Evolutionary conservation across 371 early-diverging fungal genomes (phyloP).

Genomic region (Mucor ambiguus): DNA sequence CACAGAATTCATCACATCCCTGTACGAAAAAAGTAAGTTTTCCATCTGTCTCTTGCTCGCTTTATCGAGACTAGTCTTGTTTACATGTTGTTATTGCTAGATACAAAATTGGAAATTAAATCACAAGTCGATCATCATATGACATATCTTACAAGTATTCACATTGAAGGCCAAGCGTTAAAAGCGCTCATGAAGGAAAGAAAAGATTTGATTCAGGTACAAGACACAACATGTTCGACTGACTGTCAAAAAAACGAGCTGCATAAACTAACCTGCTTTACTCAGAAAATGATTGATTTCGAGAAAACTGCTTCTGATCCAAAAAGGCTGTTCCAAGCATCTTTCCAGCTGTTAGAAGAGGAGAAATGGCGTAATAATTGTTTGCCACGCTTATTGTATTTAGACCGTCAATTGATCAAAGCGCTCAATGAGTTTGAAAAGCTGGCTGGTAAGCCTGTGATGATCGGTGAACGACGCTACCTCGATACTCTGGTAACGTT

Average conservation of each 20-base stretch:
- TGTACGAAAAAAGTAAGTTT: slow-evolving; percentile 49
- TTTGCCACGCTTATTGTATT: slow-evolving; percentile 76
- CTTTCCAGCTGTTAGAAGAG: slow-evolving; percentile 85
- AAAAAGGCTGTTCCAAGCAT: slow-evolving; percentile 75
- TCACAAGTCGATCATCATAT: slow-evolving; percentile 40
- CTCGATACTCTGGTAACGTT: slow-evolving; percentile 49
- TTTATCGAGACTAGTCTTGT: neutral
- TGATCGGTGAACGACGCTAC: slow-evolving; percentile 56
- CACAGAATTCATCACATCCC: slow-evolving; percentile 44
- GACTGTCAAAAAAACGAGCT: neutral
- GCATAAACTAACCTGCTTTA: neutral
- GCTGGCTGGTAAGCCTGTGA: slow-evolving; percentile 54
- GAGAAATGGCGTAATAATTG: slow-evolving; percentile 88
- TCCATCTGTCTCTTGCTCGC: neutral
- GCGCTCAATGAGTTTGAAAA: slow-evolving; percentile 58
- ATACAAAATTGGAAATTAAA: slow-evolving; percentile 24
- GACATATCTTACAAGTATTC: slow-evolving; percentile 45
- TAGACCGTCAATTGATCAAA: slow-evolving; percentile 70
- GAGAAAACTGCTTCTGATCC: slow-evolving; percentile 90
- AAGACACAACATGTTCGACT: slow-evolving; percentile 1
- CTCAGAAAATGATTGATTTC: slow-evolving; percentile 63
- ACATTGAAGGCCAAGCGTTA: slow-evolving; percentile 41
- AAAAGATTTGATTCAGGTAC: slow-evolving; percentile 59
- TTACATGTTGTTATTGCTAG: slow-evolving; percentile 15
- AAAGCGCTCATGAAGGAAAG: slow-evolving; percentile 60